A percentile compares a stretch with the other conserved stretches of the same genome.
These are phyloP conservation scores for Penicillium cosmopolitanum DNA, from an alignment of 495 filamentous ascomycete species.

Conservation along the genomic window DNA sequence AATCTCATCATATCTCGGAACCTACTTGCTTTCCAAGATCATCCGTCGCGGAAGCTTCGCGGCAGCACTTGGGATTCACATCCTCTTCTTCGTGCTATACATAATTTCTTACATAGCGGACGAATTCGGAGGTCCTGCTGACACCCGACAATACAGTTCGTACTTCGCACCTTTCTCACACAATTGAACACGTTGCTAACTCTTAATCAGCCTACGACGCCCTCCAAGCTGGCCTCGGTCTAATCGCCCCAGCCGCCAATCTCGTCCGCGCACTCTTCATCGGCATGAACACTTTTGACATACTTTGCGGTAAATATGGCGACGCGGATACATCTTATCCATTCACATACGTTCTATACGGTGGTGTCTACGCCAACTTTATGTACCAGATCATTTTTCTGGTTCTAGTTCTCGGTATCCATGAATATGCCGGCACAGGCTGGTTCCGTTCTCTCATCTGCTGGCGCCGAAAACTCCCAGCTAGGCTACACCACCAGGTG, in stretches of 20 bases:
- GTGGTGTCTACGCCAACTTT: conserved; percentile 6
- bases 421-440: conserved; percentile 1
- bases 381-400: conserved; percentile 8
- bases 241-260: conserved; percentile 10
- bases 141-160: not conserved
- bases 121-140: not conserved
- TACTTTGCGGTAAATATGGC: conserved; percentile 13
- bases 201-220: not conserved
- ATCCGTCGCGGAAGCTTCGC: conserved; percentile 3
- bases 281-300: conserved; percentile 12
- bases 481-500: not conserved
- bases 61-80: not conserved
- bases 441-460: not conserved
- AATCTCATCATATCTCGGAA: conserved; percentile 10
- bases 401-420: not conserved
- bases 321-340: conserved; percentile 6
- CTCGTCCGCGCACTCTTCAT: conserved; percentile 9
- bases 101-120: conserved; percentile 1
- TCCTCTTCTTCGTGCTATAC: conserved; percentile 1
- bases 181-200: not conserved
- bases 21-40: conserved; percentile 7
- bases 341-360: not conserved
- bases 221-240: conserved; percentile 9
- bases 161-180: not conserved
- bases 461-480: not conserved